phyloP scores from a whole-genome alignment of 2,329 filamentous ascomycete species.

The Calonectria multiphialidica region DNA sequence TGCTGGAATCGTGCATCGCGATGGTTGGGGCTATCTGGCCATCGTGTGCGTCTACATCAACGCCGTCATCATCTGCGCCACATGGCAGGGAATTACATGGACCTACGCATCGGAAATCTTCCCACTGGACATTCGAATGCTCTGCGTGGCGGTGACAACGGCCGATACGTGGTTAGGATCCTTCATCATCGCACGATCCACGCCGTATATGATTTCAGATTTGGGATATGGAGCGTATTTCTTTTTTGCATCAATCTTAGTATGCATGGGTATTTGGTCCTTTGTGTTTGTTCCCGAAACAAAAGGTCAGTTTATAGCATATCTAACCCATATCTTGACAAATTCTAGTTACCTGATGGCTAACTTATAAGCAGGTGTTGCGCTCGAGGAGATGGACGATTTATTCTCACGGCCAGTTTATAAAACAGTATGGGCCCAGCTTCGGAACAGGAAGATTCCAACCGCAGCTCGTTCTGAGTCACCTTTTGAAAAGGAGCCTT shows the following conservation, averaged over 20 bases:
- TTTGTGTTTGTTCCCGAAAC: conserved; percentile 65
- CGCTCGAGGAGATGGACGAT: too few relatives aligned
- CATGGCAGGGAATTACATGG: conserved; percentile 58
- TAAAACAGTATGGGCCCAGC: too few relatives aligned
- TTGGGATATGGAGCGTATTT: conserved; percentile 65
- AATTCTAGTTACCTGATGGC: too few relatives aligned
- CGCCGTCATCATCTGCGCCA: conserved; percentile 51
- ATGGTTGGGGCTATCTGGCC: conserved; percentile 57
- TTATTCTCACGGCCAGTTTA: too few relatives aligned
- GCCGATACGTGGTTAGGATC: conserved; percentile 54
- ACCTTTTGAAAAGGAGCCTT: too few relatives aligned
- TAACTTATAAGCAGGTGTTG: too few relatives aligned
- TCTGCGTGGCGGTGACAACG: conserved; percentile 50
- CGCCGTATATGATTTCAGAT: conserved; percentile 55
- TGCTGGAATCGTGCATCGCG: conserved; percentile 56
- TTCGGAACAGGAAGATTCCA: too few relatives aligned
- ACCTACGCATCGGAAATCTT: conserved; percentile 63
- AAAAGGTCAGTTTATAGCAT: conserved; percentile 51
- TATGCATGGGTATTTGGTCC: conserved; percentile 59
- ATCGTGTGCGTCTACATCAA: conserved; percentile 62
- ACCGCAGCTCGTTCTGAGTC: too few relatives aligned
- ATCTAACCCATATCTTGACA: too few relatives aligned
- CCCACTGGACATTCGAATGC: conserved; percentile 52
- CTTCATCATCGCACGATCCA: conserved; percentile 54
- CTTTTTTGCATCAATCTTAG: conserved; percentile 61